Conservation (phyloP, 1,139 yeast genomes). For the Diutina pseudorugosa region DNA sequence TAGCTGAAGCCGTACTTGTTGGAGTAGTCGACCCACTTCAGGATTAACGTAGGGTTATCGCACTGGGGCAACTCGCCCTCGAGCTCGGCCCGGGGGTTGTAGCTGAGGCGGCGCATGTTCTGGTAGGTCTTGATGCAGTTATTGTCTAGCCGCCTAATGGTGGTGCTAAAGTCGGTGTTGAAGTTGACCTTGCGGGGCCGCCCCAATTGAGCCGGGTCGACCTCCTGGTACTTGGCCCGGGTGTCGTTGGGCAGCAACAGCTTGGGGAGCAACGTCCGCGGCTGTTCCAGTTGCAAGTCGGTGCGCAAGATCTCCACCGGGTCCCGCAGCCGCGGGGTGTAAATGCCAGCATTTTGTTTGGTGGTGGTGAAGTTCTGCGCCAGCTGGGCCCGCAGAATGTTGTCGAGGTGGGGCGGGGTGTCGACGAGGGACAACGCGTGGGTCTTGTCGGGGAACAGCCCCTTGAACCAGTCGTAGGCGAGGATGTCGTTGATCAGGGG, state of each 20-base stretch:
- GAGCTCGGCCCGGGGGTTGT: neutral
- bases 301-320: slow-evolving; percentile 63
- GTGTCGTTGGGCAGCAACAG: slow-evolving; percentile 91
- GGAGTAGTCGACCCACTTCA: slow-evolving; percentile 97
- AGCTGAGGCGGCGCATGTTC: slow-evolving; percentile 25
- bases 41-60: slow-evolving; percentile 62
- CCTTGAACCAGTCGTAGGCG: slow-evolving; percentile 75
- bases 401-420: slow-evolving; percentile 47
- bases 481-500: slow-evolving; percentile 74
- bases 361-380: slow-evolving; percentile 57
- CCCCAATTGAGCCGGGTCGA: slow-evolving; percentile 26
- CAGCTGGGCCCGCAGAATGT: slow-evolving; percentile 49
- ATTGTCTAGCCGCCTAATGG: slow-evolving; percentile 27
- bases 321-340: slow-evolving; percentile 40
- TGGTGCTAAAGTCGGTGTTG: slow-evolving; percentile 27
- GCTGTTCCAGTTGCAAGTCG: slow-evolving; percentile 60
- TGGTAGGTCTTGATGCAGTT: slow-evolving; percentile 29
- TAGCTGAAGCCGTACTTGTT: slow-evolving; percentile 93
- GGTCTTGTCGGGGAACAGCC: slow-evolving; percentile 69
- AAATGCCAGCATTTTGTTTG: slow-evolving; percentile 53
- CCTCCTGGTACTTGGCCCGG: slow-evolving; percentile 74
- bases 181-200: slow-evolving; percentile 30
- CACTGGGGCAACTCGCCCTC: slow-evolving; percentile 28
- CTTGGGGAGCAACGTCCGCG: slow-evolving; percentile 65
- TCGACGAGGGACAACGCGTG: slow-evolving; percentile 47